Percentiles rank a stretch among this genome's conserved stretches.
These are phyloP conservation scores for Paraphaeosphaeria minitans DNA, from an alignment of 2,329 filamentous ascomycete genomes.

Conservation along the genomic window DNA sequence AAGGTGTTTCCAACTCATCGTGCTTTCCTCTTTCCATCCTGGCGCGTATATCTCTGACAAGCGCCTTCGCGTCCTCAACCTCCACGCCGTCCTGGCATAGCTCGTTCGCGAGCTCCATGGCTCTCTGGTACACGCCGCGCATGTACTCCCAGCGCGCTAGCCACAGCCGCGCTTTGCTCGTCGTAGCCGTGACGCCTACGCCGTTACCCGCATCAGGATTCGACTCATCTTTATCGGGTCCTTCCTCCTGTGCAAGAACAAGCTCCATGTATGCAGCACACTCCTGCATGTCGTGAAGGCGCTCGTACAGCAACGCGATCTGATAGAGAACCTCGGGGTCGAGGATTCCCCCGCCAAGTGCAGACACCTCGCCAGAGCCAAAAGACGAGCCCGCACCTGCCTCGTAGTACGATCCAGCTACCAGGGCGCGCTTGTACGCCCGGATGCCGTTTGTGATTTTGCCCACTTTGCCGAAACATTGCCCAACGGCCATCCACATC, in stretches of 20 bases:
- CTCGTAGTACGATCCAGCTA: conserved; percentile 87
- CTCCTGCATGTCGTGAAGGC: conserved; percentile 75
- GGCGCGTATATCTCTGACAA: conserved; percentile 84
- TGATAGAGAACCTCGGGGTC: conserved; percentile 91
- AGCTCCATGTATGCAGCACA: conserved; percentile 95
- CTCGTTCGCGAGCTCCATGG: conserved; percentile 83
- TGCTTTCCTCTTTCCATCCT: conserved; percentile 62
- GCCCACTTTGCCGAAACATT: conserved; percentile 88
- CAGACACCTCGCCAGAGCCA: conserved; percentile 52
- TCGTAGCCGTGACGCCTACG: conserved; percentile 87
- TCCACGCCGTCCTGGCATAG: conserved; percentile 95
- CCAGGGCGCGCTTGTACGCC: conserved; percentile 87
- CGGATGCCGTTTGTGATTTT: conserved; percentile 90
- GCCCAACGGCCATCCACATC: conserved; percentile 97
- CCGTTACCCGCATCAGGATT: conserved; percentile 57
- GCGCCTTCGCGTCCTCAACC: conserved; percentile 93
- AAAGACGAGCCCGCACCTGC: conserved; percentile 58
- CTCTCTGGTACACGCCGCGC: conserved; percentile 73
- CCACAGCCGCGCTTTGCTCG: conserved; percentile 92
- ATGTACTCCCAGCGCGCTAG: conserved; percentile 82
- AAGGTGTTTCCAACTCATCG: conserved; percentile 14
- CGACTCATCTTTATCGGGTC: conserved; percentile 52
- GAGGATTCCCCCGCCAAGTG: conserved; percentile 62
- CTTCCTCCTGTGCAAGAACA: conserved; percentile 89
- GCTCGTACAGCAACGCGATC: conserved; percentile 88